Percentiles rank a stretch among this genome's conserved stretches.
phyloP scores from a whole-genome alignment of 306 rosid species.

The Fragaria iinumae region DNA sequence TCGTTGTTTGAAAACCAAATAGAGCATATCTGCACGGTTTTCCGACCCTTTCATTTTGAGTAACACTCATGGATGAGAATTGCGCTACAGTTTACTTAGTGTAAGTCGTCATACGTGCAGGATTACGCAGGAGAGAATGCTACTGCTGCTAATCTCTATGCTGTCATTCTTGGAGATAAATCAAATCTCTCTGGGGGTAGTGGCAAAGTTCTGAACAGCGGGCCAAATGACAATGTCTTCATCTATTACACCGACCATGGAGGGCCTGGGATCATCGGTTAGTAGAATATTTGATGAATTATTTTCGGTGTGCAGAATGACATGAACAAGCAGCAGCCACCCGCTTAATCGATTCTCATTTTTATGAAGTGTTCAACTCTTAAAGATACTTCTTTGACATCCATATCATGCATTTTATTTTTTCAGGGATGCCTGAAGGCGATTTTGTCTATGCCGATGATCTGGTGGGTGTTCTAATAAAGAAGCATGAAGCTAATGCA shows the following conservation, averaged over 20 bases:
- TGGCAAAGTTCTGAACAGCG: constrained; percentile 56
- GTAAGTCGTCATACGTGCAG: background rate
- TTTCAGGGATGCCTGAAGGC: constrained; percentile 35
- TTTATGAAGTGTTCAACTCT: background rate
- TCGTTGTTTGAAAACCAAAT: background rate
- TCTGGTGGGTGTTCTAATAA: constrained; percentile 35
- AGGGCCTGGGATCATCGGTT: constrained; percentile 33
- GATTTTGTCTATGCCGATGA: constrained; percentile 23
- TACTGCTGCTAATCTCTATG: constrained; percentile 37
- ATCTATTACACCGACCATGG: constrained; percentile 64
- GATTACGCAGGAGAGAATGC: constrained; percentile 43
- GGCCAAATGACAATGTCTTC: constrained; percentile 53
- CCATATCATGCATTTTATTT: background rate
- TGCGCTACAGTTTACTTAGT: background rate
- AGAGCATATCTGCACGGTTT: background rate
- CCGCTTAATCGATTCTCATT: background rate
- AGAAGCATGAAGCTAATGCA: constrained; percentile 40
- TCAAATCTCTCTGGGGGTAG: constrained; percentile 52
- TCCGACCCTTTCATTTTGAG: no score
- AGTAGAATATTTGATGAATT: background rate
- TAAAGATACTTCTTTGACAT: background rate
- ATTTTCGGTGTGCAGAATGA: background rate
- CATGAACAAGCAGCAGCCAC: background rate
- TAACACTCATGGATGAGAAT: background rate
- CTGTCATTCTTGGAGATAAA: constrained; percentile 54